Evolutionary conservation across 2,329 filamentous ascomycete genomes (phyloP).

Genomic region (Diaporthe velutina): DNA sequence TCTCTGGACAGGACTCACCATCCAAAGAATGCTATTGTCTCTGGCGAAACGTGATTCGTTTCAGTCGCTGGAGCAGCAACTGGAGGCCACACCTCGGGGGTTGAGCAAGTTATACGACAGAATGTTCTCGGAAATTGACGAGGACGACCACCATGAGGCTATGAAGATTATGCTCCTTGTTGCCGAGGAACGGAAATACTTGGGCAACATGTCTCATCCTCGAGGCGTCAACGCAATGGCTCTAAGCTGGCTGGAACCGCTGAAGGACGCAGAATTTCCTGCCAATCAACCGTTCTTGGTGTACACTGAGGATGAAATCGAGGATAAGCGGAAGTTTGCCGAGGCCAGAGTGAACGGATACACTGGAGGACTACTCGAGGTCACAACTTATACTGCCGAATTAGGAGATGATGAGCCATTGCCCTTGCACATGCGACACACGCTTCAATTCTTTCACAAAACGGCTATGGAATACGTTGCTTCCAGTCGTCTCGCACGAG

Average conservation of each 20-base stretch:
- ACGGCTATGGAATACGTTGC: neutral
- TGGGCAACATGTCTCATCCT: neutral
- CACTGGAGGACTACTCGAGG: neutral
- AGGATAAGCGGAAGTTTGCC: neutral
- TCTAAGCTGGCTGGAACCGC: neutral
- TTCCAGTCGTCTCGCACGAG: neutral
- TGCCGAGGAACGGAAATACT: neutral
- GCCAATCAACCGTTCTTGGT: neutral
- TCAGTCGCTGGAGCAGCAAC: neutral
- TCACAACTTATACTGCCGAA: neutral
- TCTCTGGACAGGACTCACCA: neutral
- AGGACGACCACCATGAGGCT: fast-evolving
- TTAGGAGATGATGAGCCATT: too few species aligned
- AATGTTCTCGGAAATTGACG: neutral
- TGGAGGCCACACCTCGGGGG: neutral
- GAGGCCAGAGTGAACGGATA: neutral
- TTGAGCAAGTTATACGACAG: neutral
- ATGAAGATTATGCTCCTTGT: neutral
- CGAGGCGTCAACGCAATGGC: neutral
- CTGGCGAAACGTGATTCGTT: neutral
- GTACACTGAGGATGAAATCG: neutral
- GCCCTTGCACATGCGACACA: too few species aligned
- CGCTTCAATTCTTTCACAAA: neutral
- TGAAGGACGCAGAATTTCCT: neutral
- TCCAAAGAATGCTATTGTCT: neutral